These are phyloP conservation scores for Ophiosphaerella narmari DNA, from an alignment of 2,329 filamentous ascomycete genomes.

Conservation along the genomic window DNA sequence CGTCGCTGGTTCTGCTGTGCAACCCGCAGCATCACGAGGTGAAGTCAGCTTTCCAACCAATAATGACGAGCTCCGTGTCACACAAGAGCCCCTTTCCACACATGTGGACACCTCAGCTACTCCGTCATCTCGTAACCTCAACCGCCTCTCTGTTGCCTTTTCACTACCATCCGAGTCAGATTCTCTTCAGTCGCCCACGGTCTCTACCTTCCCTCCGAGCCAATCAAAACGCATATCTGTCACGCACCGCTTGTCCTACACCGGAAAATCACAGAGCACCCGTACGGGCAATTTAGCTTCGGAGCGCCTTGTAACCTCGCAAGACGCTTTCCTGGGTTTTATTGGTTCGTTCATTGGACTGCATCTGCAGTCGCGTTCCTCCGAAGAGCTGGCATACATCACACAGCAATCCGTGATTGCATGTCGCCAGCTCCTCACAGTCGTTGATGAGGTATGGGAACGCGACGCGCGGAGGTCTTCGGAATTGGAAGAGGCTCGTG, in stretches of 20 bases:
- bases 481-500: conserved; percentile 69
- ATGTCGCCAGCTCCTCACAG: conserved; percentile 75
- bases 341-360: conserved; percentile 93
- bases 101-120: conserved; percentile 31
- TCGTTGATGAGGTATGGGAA: conserved; percentile 81
- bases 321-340: conserved; percentile 88
- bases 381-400: conserved; percentile 78
- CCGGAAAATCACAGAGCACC: conserved; percentile 66
- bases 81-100: conserved; percentile 40
- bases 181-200: conserved; percentile 34
- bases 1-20: conserved; percentile 35
- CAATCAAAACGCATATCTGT: conserved; percentile 56
- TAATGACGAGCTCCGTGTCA: conserved; percentile 35
- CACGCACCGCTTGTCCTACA: conserved; percentile 77
- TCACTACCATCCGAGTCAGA: conserved; percentile 46
- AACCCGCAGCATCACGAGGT: conserved; percentile 28
- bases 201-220: conserved; percentile 30
- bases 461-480: conserved; percentile 73
- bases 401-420: conserved; percentile 84
- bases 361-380: conserved; percentile 89
- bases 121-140: conserved; percentile 37
- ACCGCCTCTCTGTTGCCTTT: conserved; percentile 42
- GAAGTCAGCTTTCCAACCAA: conserved; percentile 52
- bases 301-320: conserved; percentile 75
- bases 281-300: conserved; percentile 78